phyloP scores from a whole-genome alignment of 306 rosid genomes.

The Prosopis cineraria region DNA sequence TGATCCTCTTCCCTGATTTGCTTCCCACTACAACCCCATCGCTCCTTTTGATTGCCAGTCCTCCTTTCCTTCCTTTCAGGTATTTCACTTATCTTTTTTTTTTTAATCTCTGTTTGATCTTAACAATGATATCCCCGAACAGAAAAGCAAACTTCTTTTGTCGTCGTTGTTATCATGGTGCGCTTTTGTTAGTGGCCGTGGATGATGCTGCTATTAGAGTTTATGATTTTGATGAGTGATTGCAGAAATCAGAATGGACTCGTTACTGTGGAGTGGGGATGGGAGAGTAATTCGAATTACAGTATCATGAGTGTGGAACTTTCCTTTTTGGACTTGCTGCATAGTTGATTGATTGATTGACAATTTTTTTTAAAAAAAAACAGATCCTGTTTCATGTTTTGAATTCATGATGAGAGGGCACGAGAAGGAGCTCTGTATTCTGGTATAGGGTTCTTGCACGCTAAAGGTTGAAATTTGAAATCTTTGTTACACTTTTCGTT shows the following conservation, averaged over 20 bases:
- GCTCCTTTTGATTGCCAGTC: neutral
- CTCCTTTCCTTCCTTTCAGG: slow-evolving; percentile 22
- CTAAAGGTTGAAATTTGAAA: slow-evolving; percentile 1
- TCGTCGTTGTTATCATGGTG: slow-evolving; percentile 8
- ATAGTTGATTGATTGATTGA: slow-evolving; percentile 14
- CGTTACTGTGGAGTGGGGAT: slow-evolving; percentile 26
- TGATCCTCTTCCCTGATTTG: slow-evolving; percentile 20
- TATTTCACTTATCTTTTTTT: neutral
- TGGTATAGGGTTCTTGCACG: slow-evolving; percentile 38
- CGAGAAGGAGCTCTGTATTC: neutral
- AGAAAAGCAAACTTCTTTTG: neutral
- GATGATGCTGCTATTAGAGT: slow-evolving; percentile 31
- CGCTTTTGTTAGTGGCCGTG: slow-evolving; percentile 21
- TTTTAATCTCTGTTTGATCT: neutral
- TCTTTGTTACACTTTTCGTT: neutral
- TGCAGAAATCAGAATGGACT: slow-evolving; percentile 2
- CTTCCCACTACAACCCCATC: slow-evolving; percentile 30
- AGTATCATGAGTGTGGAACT: slow-evolving; percentile 23
- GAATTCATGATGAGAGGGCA: neutral
- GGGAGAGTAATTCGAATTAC: slow-evolving; percentile 20
- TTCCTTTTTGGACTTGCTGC: slow-evolving; percentile 16
- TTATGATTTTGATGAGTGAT: slow-evolving; percentile 22
- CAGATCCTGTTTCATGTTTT: slow-evolving; percentile 15
- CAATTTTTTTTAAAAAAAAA: neutral
- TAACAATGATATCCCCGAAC: slow-evolving; percentile 1